Conservation (phyloP, 2,329 filamentous ascomycete species). For the Phialocephala subalpina region DNA sequence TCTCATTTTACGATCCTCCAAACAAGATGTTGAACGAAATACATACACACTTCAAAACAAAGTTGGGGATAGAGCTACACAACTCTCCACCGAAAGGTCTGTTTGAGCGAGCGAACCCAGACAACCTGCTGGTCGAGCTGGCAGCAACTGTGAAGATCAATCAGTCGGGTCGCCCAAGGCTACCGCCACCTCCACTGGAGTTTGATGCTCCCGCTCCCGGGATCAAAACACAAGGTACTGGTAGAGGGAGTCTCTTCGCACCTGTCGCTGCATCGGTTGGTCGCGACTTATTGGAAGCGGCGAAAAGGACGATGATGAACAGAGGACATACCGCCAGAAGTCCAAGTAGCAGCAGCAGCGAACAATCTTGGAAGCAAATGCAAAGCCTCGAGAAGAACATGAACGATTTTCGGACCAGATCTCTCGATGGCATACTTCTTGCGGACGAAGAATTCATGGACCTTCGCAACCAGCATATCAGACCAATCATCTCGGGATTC, state of each 20-base stretch:
- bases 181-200: not conserved
- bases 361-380: slow-evolving; percentile 16
- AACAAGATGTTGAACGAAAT: slow-evolving; percentile 10
- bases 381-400: slow-evolving; percentile 12
- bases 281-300: slow-evolving; percentile 1
- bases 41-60: slow-evolving; percentile 11
- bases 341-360: slow-evolving; percentile 14
- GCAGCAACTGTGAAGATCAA: slow-evolving; percentile 5
- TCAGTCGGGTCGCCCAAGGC: not conserved
- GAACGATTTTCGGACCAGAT: slow-evolving; percentile 15
- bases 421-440: slow-evolving; percentile 12
- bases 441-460: slow-evolving; percentile 6
- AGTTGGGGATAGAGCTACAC: slow-evolving; percentile 12
- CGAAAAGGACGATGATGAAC: not conserved
- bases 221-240: slow-evolving; percentile 1
- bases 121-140: slow-evolving; percentile 13
- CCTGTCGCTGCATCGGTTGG: slow-evolving; percentile 4
- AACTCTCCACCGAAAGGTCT: slow-evolving; percentile 1
- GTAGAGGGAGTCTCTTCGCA: slow-evolving; percentile 7
- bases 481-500: slow-evolving; percentile 8
- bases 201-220: slow-evolving; percentile 6
- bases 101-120: slow-evolving; percentile 6
- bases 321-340: not conserved
- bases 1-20: slow-evolving; percentile 7
- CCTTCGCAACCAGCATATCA: slow-evolving; percentile 13